A percentile compares a stretch with the other conserved stretches of the same genome.
These are phyloP conservation scores for Agroathelia rolfsii DNA, from an alignment of 1,284 basidiomycete genomes.

Conservation along the genomic window DNA sequence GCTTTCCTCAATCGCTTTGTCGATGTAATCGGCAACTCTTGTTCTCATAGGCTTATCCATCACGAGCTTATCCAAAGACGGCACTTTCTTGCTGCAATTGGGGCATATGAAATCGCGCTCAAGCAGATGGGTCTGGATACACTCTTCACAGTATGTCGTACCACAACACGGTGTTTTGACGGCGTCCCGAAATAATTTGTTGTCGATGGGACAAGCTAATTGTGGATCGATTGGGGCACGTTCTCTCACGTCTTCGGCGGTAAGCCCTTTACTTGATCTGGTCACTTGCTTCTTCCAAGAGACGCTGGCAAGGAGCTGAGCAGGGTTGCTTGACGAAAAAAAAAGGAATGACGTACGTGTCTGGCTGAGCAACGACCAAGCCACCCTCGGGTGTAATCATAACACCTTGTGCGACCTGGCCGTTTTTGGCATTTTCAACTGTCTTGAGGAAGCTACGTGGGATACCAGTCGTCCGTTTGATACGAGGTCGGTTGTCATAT, in stretches of 20 bases:
- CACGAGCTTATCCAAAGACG: constrained; percentile 75
- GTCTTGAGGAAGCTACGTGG: constrained; percentile 96
- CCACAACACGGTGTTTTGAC: constrained; percentile 88
- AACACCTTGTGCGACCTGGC: constrained; percentile 71
- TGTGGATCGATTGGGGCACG: constrained; percentile 68
- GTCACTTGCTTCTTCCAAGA: constrained; percentile 90
- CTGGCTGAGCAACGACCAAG: constrained; percentile 90
- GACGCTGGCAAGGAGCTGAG: constrained; percentile 39
- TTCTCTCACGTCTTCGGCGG: constrained; percentile 80
- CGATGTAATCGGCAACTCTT: constrained; percentile 73
- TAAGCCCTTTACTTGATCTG: constrained; percentile 68
- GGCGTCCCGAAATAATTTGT: constrained; percentile 81
- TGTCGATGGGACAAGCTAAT: constrained; percentile 81
- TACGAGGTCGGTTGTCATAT: constrained; percentile 88
- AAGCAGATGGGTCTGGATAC: constrained; percentile 82
- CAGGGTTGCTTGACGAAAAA: constrained; percentile 1
- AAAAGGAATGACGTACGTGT: constrained; percentile 52
- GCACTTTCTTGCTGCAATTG: constrained; percentile 77
- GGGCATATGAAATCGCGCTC: constrained; percentile 92
- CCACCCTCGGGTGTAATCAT: constrained; percentile 97
- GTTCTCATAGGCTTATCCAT: constrained; percentile 72
- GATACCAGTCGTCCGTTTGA: constrained; percentile 97
- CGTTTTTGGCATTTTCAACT: constrained; percentile 77
- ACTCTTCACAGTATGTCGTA: constrained; percentile 89
- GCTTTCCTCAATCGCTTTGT: constrained; percentile 76